Percentiles rank a stretch among this genome's conserved stretches.
These are phyloP conservation scores for Blastobotrys niveus DNA, from an alignment of 1,139 yeast species.

Conservation along the genomic window DNA sequence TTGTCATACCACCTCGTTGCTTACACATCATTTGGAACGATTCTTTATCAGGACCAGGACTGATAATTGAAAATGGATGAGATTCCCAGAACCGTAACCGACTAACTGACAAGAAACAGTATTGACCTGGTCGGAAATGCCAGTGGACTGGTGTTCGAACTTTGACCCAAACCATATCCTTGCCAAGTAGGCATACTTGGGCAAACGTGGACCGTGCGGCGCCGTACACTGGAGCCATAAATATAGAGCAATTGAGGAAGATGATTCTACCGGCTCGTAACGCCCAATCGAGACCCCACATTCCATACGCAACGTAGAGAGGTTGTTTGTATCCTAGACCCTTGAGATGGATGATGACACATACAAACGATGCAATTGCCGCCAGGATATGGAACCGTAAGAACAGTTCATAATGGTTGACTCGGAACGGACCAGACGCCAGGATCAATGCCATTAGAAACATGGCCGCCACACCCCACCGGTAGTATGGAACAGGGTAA, in stretches of 20 bases:
- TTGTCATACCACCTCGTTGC: conserved; percentile 36
- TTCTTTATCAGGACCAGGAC: conserved; percentile 32
- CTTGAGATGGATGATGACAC: conserved; percentile 45
- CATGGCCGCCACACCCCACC: conserved; percentile 56
- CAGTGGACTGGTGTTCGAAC: conserved; percentile 36
- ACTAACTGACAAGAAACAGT: conserved; percentile 53
- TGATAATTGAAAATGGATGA: conserved; percentile 61
- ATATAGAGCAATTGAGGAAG: conserved; percentile 38
- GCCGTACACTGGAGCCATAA: conserved; percentile 30
- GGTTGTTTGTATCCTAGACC: conserved; percentile 46
- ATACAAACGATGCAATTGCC: conserved; percentile 41
- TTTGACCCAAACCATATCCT: conserved; percentile 30
- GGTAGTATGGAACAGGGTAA: conserved; percentile 34
- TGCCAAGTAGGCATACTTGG: conserved; percentile 33
- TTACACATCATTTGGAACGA: conserved; percentile 36
- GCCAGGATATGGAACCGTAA: conserved; percentile 42
- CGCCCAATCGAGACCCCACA: conserved; percentile 43
- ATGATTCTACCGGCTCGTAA: conserved; percentile 37
- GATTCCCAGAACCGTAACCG: conserved; percentile 44
- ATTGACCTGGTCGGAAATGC: conserved; percentile 56
- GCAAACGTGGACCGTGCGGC: conserved; percentile 35
- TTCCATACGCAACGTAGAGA: conserved; percentile 36
- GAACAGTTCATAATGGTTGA: conserved; percentile 44
- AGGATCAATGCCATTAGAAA: conserved; percentile 44
- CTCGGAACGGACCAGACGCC: conserved; percentile 47